Conservation (phyloP, 768 basidiomycete genomes). For the Favolaschia claudopus region DNA sequence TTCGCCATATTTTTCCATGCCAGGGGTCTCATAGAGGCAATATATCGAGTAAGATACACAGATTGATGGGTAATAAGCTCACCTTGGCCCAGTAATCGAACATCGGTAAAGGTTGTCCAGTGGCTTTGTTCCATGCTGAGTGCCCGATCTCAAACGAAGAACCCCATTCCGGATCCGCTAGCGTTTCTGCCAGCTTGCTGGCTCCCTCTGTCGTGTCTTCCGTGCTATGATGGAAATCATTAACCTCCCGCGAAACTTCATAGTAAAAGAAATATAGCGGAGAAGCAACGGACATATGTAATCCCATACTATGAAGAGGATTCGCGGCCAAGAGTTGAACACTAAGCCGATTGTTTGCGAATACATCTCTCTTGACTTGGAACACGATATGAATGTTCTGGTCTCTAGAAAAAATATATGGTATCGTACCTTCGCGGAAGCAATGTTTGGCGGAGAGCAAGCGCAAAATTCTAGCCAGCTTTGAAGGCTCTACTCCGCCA, state of each 20-base stretch:
- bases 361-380: slow-evolving; percentile 33
- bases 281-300: slow-evolving; percentile 19
- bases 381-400: background rate
- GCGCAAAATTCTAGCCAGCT: slow-evolving; percentile 36
- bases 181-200: slow-evolving; percentile 14
- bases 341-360: slow-evolving; percentile 37
- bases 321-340: slow-evolving; percentile 24
- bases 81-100: slow-evolving; percentile 25
- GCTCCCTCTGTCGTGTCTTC: slow-evolving; percentile 21
- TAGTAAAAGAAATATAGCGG: background rate
- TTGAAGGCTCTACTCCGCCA: slow-evolving; percentile 31
- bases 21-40: slow-evolving; percentile 4
- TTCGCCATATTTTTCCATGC: slow-evolving; percentile 9
- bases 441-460: slow-evolving; percentile 35
- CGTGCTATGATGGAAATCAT: slow-evolving; percentile 2
- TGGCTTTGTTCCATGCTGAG: slow-evolving; percentile 19
- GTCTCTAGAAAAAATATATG: background rate
- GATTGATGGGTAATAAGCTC: background rate
- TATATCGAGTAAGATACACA: background rate
- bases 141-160: slow-evolving; percentile 21
- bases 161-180: slow-evolving; percentile 22
- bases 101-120: slow-evolving; percentile 17
- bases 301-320: slow-evolving; percentile 23
- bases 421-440: slow-evolving; percentile 36
- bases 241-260: background rate